Evolutionary conservation across 106 monocot species (phyloP).

Genomic region (Dactylorhiza incarnata): DNA sequence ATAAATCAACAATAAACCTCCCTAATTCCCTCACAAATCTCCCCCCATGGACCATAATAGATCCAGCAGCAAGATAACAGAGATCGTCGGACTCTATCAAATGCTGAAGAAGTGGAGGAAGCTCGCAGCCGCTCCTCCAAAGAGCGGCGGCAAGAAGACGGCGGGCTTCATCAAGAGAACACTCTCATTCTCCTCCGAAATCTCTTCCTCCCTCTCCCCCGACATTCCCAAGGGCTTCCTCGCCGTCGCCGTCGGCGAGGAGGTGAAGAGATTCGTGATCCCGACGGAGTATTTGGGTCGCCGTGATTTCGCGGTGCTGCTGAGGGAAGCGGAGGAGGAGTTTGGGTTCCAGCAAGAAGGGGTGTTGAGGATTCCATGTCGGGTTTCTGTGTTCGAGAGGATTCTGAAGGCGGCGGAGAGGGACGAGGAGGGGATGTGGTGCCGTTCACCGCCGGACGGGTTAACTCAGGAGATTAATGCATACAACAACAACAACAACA

Average conservation of each 20-base stretch:
- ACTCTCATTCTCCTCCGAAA: slow-evolving; percentile 58
- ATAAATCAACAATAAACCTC: too few relatives aligned
- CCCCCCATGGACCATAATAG: neutral
- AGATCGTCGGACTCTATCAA: slow-evolving; percentile 71
- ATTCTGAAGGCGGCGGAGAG: slow-evolving; percentile 38
- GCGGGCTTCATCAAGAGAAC: slow-evolving; percentile 66
- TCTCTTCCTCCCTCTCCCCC: slow-evolving; percentile 17
- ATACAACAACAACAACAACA: too few relatives aligned
- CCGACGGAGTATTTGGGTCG: slow-evolving; percentile 49
- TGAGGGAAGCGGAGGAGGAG: slow-evolving; percentile 54
- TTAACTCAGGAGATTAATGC: too few relatives aligned
- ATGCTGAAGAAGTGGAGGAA: slow-evolving; percentile 84
- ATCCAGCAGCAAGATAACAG: slow-evolving; percentile 65
- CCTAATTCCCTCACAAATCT: too few relatives aligned
- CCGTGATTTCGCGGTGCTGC: slow-evolving; percentile 29
- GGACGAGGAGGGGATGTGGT: slow-evolving; percentile 23
- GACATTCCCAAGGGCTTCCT: slow-evolving; percentile 43
- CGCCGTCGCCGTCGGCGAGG: slow-evolving; percentile 37
- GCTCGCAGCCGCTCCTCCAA: neutral
- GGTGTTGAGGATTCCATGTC: slow-evolving; percentile 49
- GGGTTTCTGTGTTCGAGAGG: slow-evolving; percentile 35
- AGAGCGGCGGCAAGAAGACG: too few relatives aligned
- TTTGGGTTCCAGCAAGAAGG: slow-evolving; percentile 67
- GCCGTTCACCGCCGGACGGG: slow-evolving; percentile 26
- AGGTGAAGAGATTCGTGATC: slow-evolving; percentile 51